Evolutionary conservation across 1,284 basidiomycete genomes (phyloP).

Genomic region (Irpex sp.): DNA sequence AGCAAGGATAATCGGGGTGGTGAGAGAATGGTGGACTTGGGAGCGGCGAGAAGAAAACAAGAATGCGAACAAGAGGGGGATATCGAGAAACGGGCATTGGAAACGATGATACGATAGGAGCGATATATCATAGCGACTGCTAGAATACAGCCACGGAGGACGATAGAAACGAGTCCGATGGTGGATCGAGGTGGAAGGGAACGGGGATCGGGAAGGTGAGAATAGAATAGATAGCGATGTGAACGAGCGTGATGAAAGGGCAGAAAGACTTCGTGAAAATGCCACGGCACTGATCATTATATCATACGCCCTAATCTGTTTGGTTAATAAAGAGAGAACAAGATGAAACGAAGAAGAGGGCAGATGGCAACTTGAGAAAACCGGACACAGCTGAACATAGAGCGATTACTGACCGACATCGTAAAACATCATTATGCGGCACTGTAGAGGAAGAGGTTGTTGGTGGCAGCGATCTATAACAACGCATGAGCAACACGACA

Average conservation of each 20-base stretch:
- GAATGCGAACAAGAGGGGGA: not conserved
- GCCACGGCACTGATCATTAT: not conserved
- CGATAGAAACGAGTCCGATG: constrained; percentile 7
- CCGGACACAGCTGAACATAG: not conserved
- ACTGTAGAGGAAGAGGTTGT: constrained; percentile 89
- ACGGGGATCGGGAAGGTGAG: not conserved
- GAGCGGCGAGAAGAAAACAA: not conserved
- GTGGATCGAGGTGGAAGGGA: constrained; percentile 1
- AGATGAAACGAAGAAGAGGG: not conserved
- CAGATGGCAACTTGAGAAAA: not conserved
- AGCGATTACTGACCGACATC: not conserved
- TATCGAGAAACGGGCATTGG: not conserved
- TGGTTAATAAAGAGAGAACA: not conserved
- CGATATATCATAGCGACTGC: constrained; percentile 10
- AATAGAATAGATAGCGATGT: constrained; percentile 5
- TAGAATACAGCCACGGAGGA: constrained; percentile 11
- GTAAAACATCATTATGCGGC: constrained; percentile 58
- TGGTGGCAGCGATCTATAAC: constrained; percentile 85
- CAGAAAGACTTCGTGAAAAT: not conserved
- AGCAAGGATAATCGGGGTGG: not conserved
- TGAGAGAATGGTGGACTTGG: not conserved
- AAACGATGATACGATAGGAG: constrained; percentile 11
- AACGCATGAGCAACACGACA: constrained; percentile 9
- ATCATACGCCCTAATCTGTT: not conserved
- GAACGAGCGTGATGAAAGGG: constrained; percentile 2